These are phyloP conservation scores for Tylopilus plumbeoviolaceoides DNA, from an alignment of 768 basidiomycete species.

Conservation along the genomic window DNA sequence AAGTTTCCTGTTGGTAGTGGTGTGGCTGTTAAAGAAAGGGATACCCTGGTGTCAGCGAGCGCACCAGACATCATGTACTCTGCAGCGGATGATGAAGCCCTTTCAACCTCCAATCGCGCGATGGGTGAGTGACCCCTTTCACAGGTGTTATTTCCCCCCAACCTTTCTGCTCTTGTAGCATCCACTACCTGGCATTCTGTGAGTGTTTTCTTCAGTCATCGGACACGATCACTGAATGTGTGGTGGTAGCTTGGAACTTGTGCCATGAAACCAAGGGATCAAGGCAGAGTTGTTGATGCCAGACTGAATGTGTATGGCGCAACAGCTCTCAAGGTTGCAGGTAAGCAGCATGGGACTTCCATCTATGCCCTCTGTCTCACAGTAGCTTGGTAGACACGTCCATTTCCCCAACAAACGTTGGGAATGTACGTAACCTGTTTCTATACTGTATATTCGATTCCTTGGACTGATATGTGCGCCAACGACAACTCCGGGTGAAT, in stretches of 20 bases:
- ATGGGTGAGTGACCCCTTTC: too few species aligned
- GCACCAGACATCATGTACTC: conserved; percentile 33
- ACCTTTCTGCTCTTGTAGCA: conserved; percentile 1
- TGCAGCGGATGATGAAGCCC: conserved; percentile 31
- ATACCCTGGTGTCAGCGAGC: conserved; percentile 19
- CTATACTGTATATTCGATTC: too few species aligned
- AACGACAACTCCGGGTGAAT: too few species aligned
- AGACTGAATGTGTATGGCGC: conserved; percentile 61
- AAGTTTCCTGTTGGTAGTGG: conserved; percentile 27
- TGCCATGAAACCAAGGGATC: conserved; percentile 59
- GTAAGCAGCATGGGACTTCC: conserved; percentile 24
- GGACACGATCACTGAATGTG: neutral
- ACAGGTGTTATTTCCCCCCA: too few species aligned
- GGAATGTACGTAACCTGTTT: neutral
- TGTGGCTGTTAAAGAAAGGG: conserved; percentile 23
- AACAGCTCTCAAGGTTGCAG: conserved; percentile 55
- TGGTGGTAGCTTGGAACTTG: conserved; percentile 56
- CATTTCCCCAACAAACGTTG: neutral
- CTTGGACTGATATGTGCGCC: neutral
- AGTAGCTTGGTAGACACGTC: neutral
- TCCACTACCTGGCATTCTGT: conserved; percentile 16
- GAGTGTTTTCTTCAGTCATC: neutral
- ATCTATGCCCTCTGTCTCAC: neutral
- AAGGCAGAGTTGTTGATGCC: conserved; percentile 60
- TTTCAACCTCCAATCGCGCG: neutral